Conservation (phyloP, 306 rosid genomes). For the Vachellia pachyceras region DNA sequence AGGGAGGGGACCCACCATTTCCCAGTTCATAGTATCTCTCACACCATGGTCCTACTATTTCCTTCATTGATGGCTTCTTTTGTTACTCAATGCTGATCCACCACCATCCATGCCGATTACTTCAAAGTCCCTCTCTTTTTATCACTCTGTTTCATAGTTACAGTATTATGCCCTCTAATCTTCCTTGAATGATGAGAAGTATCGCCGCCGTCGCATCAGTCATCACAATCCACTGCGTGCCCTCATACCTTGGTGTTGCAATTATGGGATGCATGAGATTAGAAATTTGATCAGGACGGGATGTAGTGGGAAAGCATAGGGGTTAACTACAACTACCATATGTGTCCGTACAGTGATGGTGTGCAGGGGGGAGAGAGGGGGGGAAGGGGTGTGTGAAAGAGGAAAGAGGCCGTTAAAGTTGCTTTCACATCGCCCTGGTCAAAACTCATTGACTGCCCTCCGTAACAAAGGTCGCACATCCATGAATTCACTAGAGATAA, state of each 20-base stretch:
- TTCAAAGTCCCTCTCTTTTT: conserved; percentile 21
- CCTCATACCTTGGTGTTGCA: conserved; percentile 33
- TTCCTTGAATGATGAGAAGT: conserved; percentile 46
- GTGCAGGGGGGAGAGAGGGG: background rate
- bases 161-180: background rate
- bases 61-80: background rate
- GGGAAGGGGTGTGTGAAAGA: background rate
- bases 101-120: background rate
- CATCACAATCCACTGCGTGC: conserved; percentile 42
- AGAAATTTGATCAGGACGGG: background rate
- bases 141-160: background rate
- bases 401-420: conserved; percentile 66
- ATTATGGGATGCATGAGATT: conserved; percentile 48
- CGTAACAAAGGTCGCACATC: conserved; percentile 44
- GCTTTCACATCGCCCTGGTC: conserved; percentile 53
- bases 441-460: conserved; percentile 46
- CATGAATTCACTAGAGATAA: background rate
- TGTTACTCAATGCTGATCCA: background rate
- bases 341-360: conserved; percentile 18
- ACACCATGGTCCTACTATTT: background rate
- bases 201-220: conserved; percentile 41
- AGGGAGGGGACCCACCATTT: background rate
- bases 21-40: background rate
- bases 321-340: background rate
- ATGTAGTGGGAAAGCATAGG: background rate